Percentiles rank a stretch among this genome's conserved stretches.
These are phyloP conservation scores for Marasmius fiardii DNA, from an alignment of 1,284 basidiomycete genomes.

Conservation along the genomic window DNA sequence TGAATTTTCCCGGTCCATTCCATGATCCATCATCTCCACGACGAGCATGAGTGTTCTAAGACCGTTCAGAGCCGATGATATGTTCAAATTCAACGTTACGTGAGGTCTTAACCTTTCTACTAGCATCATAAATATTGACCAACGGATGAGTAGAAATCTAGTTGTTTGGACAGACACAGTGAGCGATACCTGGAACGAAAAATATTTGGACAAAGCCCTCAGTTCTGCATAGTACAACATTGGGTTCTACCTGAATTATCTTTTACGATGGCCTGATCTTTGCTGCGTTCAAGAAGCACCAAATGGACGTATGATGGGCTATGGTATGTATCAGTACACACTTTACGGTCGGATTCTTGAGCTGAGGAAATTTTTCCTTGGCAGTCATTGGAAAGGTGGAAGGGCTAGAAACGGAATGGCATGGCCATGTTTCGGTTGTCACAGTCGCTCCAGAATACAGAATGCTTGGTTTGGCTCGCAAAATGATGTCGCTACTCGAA, in stretches of 20 bases:
- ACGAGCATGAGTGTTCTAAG: constrained; percentile 84
- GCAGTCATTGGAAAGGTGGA: constrained; percentile 89
- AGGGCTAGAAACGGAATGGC: constrained; percentile 70
- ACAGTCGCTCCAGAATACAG: constrained; percentile 92
- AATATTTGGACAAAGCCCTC: not conserved
- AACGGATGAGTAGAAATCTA: constrained; percentile 61
- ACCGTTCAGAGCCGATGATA: constrained; percentile 81
- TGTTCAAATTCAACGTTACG: constrained; percentile 93
- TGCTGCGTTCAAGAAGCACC: constrained; percentile 80
- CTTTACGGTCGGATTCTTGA: constrained; percentile 8
- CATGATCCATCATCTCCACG: too few relatives aligned
- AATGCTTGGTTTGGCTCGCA: constrained; percentile 76
- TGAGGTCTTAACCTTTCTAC: constrained; percentile 28
- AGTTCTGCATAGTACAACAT: constrained; percentile 64
- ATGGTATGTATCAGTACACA: constrained; percentile 48
- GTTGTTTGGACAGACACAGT: constrained; percentile 95
- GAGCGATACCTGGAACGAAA: constrained; percentile 21
- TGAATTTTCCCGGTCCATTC: too few relatives aligned
- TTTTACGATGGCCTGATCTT: constrained; percentile 87
- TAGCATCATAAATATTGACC: too few relatives aligned
- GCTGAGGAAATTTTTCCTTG: constrained; percentile 1
- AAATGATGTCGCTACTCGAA: constrained; percentile 82
- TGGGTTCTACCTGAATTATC: constrained; percentile 83
- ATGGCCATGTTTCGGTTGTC: constrained; percentile 88
- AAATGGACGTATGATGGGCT: constrained; percentile 81